Evolutionary conservation across 352 stramenopile species (phyloP).

Genomic region (Globisporangium spiculum): DNA sequence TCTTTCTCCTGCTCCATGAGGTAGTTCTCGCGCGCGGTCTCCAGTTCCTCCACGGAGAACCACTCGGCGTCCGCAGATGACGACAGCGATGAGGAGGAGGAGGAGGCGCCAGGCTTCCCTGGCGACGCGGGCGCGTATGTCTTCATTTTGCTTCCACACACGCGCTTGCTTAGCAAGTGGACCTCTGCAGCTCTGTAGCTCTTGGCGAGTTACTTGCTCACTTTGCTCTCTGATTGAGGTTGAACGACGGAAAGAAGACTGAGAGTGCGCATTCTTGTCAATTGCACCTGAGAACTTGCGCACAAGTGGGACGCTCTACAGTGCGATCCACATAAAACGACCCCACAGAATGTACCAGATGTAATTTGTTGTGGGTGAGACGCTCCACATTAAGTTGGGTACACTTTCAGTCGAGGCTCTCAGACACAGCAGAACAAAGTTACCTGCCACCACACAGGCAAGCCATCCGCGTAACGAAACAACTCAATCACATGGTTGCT

Average conservation of each 20-base stretch:
- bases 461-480: too few species aligned
- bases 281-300: constrained; percentile 6
- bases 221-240: neutral
- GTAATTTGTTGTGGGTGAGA: neutral
- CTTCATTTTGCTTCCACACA: constrained; percentile 12
- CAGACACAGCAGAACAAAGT: too few species aligned
- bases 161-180: neutral
- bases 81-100: constrained; percentile 7
- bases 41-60: constrained; percentile 74
- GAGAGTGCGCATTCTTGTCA: constrained; percentile 1
- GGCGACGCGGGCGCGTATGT: constrained; percentile 17
- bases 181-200: neutral
- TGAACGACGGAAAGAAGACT: constrained; percentile 9
- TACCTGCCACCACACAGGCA: too few species aligned
- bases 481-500: neutral
- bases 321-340: neutral
- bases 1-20: constrained; percentile 77
- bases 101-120: constrained; percentile 9
- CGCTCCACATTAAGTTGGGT: neutral
- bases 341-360: neutral
- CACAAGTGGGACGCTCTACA: constrained; percentile 2
- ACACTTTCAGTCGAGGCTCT: neutral
- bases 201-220: neutral
- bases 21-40: constrained; percentile 70
- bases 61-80: constrained; percentile 36